phyloP scores from a whole-genome alignment of 805 yeast genomes.

The Pichia nakasei region DNA sequence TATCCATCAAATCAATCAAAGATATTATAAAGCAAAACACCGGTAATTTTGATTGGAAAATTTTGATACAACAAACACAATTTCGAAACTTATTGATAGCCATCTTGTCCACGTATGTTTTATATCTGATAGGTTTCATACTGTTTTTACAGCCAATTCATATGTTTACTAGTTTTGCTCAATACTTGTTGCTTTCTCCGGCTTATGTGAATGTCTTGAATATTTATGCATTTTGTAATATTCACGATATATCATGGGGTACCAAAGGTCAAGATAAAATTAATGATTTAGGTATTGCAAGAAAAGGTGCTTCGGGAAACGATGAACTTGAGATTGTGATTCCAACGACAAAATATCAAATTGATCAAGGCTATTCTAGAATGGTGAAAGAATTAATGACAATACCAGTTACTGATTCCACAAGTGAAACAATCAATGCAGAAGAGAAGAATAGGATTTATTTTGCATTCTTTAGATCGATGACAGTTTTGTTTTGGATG shows the following conservation, averaged over 20 bases:
- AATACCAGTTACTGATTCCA: constrained; percentile 22
- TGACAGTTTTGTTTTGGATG: constrained; percentile 87
- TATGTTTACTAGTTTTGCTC: constrained; percentile 80
- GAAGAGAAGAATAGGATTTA: constrained; percentile 62
- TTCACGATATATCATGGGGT: constrained; percentile 97
- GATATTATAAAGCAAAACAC: constrained; percentile 29
- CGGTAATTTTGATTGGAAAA: constrained; percentile 31
- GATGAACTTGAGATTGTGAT: constrained; percentile 62
- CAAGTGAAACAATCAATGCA: constrained; percentile 11
- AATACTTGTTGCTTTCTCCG: constrained; percentile 78
- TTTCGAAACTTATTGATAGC: constrained; percentile 88
- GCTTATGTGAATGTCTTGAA: constrained; percentile 85
- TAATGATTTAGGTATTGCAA: constrained; percentile 78
- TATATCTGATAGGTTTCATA: constrained; percentile 72
- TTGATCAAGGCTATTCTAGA: constrained; percentile 63
- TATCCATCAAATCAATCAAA: constrained; percentile 57
- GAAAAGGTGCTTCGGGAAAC: constrained; percentile 38
- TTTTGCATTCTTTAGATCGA: constrained; percentile 82
- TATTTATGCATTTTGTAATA: constrained; percentile 92
- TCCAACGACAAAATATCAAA: constrained; percentile 69
- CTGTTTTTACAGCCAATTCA: constrained; percentile 87
- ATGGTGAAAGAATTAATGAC: constrained; percentile 51
- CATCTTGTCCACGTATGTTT: constrained; percentile 69
- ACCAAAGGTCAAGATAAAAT: constrained; percentile 76
- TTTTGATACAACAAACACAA: constrained; percentile 55